A percentile compares a stretch with the other conserved stretches of the same genome.
phyloP scores from a whole-genome alignment of 2,329 filamentous ascomycete species.

The Phialophora chinensis region DNA sequence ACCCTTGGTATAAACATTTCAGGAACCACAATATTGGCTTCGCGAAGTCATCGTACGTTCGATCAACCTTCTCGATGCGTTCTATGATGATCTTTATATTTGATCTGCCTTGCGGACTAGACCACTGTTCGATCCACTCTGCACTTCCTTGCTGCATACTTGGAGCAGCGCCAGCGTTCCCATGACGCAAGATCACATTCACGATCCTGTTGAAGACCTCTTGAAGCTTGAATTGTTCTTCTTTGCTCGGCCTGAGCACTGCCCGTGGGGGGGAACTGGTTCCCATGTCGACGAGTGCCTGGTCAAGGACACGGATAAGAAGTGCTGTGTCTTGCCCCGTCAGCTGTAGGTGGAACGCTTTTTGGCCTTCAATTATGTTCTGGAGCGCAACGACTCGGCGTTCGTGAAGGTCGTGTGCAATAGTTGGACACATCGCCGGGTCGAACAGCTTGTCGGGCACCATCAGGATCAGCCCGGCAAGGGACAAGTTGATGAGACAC shows the following conservation, averaged over 20 bases:
- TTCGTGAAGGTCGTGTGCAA: slow-evolving; percentile 67
- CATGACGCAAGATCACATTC: slow-evolving; percentile 8
- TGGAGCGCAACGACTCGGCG: slow-evolving; percentile 63
- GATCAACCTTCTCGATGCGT: slow-evolving; percentile 72
- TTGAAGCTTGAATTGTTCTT: slow-evolving; percentile 74
- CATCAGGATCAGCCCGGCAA: slow-evolving; percentile 77
- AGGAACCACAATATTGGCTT: slow-evolving; percentile 79
- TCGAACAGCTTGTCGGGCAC: slow-evolving; percentile 88
- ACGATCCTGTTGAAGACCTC: slow-evolving; percentile 72
- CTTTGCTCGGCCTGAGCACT: slow-evolving; percentile 73
- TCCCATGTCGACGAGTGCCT: slow-evolving; percentile 69
- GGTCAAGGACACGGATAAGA: slow-evolving; percentile 67
- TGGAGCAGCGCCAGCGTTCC: neutral
- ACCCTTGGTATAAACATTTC: slow-evolving; percentile 73
- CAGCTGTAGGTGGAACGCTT: slow-evolving; percentile 69
- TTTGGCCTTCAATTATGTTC: slow-evolving; percentile 65
- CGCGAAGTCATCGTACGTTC: slow-evolving; percentile 84
- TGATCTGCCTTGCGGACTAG: slow-evolving; percentile 44
- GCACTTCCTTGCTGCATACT: neutral
- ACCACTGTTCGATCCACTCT: slow-evolving; percentile 22
- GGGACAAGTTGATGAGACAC: slow-evolving; percentile 77
- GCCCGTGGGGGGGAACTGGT: slow-evolving; percentile 68
- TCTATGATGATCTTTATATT: slow-evolving; percentile 72
- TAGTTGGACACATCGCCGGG: slow-evolving; percentile 66
- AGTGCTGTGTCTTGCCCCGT: slow-evolving; percentile 72